Base-by-base conservation (phyloP, 148 eudicot species). In the Rhododendron kiyosumense region DNA sequence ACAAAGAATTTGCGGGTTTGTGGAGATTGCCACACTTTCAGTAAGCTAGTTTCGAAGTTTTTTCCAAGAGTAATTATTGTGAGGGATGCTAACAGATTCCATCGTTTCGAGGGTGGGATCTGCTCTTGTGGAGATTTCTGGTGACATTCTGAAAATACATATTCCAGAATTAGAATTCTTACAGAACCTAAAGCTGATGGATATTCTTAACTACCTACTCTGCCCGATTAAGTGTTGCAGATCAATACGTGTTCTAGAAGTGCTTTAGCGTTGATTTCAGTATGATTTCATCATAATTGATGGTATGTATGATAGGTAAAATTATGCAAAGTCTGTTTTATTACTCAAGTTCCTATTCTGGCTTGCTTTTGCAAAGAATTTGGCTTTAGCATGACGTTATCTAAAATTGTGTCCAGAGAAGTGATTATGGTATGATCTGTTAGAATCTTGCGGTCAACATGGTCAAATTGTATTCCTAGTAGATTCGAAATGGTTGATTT, bases 81-180 rank as follows among this genome's bases (percentile, higher is more conserved):
- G 28, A 90, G 99, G 82, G 99, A 96, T 92, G 93, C 96, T 81
- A 95, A 90, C 79, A 91, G 99, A 91, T 95, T 96, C 88, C 99
- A 96, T 87, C 97, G 90, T 90, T 96, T 96, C 84, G 86, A 59
- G 82, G 84, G 82, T 84, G 98, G 97, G 54, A 89, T 85, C 48
- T 96, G 99, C 79, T 95, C 98, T 24, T 96, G 99, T 92, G 89
- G 93, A 52, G 98, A 94, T 90, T 92, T 95, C 86, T 96, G 99
- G 97, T 96, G 90, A 96, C 9, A 17, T 8, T 83, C 51, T 52
- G 54, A 54, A 52, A 67, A 22, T 11, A 28, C 36, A 63, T 78
- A 73, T 48, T 80, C 51, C 7, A 86, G 85, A 30, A 6, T 63
- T 79, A 34, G 26, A 57, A 14, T 69, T 81, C 4, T 52, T 20